phyloP scores from a whole-genome alignment of 2,329 filamentous ascomycete species.

The Calonectria crousiana region DNA sequence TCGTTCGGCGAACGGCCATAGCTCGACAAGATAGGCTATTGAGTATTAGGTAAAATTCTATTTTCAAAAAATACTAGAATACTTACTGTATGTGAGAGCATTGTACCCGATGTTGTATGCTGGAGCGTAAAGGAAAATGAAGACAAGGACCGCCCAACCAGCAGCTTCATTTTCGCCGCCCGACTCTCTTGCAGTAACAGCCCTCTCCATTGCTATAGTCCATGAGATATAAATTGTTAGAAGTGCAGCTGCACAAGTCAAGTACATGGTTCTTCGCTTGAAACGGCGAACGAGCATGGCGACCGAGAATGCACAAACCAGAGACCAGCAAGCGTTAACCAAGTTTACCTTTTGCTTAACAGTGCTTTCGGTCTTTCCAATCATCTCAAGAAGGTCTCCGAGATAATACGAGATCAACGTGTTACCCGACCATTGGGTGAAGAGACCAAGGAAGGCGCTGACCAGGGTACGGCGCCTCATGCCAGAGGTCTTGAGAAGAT shows the following conservation, averaged over 20 bases:
- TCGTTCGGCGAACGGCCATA: conserved; percentile 68
- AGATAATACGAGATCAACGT: conserved; percentile 50
- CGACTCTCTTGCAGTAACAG: conserved; percentile 1
- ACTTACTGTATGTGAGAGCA: conserved; percentile 1
- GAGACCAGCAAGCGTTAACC: background rate
- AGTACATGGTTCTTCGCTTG: conserved; percentile 1
- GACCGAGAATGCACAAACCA: background rate
- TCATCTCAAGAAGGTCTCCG: conserved; percentile 15
- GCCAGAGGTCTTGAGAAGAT: conserved; percentile 62
- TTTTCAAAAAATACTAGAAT: background rate
- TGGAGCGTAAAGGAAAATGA: conserved; percentile 51
- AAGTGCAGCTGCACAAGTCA: conserved; percentile 49
- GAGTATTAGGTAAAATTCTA: background rate
- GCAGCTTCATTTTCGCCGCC: conserved; percentile 47
- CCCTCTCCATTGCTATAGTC: conserved; percentile 55
- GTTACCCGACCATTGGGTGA: conserved; percentile 66
- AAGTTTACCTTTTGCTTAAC: conserved; percentile 7
- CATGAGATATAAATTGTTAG: conserved; percentile 65
- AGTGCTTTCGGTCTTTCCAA: conserved; percentile 31
- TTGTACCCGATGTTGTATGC: conserved; percentile 58
- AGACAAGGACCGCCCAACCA: conserved; percentile 61
- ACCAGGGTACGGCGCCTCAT: conserved; percentile 64
- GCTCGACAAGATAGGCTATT: conserved; percentile 64
- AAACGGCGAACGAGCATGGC: background rate
- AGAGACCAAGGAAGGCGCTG: conserved; percentile 62